Evolutionary conservation across 148 eudicot genomes (phyloP), one percentile per base, ranked within the genome.

Genomic region (Pharnaceum exiguum): DNA sequence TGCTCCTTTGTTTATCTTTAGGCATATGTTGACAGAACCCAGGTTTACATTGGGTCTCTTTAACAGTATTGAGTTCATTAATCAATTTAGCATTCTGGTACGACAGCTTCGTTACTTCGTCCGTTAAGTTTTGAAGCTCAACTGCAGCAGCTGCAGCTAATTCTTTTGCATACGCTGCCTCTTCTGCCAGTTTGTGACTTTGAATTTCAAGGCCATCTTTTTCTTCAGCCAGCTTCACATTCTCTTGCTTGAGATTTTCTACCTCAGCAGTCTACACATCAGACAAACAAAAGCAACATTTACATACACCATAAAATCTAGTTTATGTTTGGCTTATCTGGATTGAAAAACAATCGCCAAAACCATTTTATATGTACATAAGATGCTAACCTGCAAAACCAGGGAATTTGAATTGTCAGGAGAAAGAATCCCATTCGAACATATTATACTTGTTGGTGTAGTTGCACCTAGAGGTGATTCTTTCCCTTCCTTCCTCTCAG

Each of bases 121-220:
- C 85, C 39, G 93, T 86, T 60, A 85, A 63, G 67, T 75, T 80
- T 43, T 76, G 77, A 23, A 85, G 77, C 72, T 85, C 93, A 54
- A 77, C 70, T 60, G 93, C 93, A 16, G 93, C 93, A 63, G 85
- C 93, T 15, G 87, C 79, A 10, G 93, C 93, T 53, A 85, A 70
- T 57, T 85, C 87, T 59, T 85, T 85, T 15, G 93, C 93, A 57
- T 75, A 82, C 24, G 83, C 70, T 32, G 87, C 83, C 75, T 85
- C 93, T 58, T 85, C 87, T 15, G 77, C 74, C 57, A 82, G 52
- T 57, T 82, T 82, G 65, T 79, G 73, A 55, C 73, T 71, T 48
- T 77, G 82, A 33, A 82, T 70, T 47, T 70, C 69, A n/a, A 85
- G 65, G 40, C 72, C 83, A 12, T 74, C 79, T 38, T 75, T 82